Conservation (phyloP, 1,284 basidiomycete genomes). For the Chalciporus sp. region DNA sequence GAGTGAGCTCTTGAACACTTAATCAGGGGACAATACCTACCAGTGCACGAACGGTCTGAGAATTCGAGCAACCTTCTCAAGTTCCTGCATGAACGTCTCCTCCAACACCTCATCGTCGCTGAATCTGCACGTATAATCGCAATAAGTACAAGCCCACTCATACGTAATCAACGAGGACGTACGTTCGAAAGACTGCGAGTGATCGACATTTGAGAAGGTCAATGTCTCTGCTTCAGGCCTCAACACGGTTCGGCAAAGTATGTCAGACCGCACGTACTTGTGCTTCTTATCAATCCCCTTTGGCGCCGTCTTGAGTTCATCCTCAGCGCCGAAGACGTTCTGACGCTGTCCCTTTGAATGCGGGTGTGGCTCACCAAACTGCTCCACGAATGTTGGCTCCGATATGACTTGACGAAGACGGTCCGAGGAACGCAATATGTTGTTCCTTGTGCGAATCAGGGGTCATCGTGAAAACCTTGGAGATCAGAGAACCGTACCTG, state of each 20-base stretch:
- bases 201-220: slow-evolving; percentile 84
- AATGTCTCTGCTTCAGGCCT: slow-evolving; percentile 62
- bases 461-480: neutral
- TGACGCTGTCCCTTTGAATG: slow-evolving; percentile 61
- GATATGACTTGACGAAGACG: slow-evolving; percentile 71
- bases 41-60: slow-evolving; percentile 81
- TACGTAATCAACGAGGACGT: slow-evolving; percentile 27
- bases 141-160: neutral
- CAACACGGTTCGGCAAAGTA: neutral
- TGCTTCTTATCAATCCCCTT: slow-evolving; percentile 87
- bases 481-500: slow-evolving; percentile 44
- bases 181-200: slow-evolving; percentile 73
- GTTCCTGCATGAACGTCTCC: slow-evolving; percentile 57
- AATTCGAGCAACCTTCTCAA: slow-evolving; percentile 57
- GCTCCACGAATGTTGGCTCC: slow-evolving; percentile 63
- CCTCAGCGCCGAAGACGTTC: slow-evolving; percentile 81
- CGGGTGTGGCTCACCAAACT: slow-evolving; percentile 72
- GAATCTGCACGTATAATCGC: slow-evolving; percentile 52
- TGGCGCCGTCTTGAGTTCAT: slow-evolving; percentile 84
- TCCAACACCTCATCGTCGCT: slow-evolving; percentile 71
- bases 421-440: slow-evolving; percentile 63
- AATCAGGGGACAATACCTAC: slow-evolving; percentile 45
- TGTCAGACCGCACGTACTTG: slow-evolving; percentile 40
- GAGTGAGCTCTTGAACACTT: slow-evolving; percentile 2
- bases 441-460: slow-evolving; percentile 44